Percentiles rank a stretch among this genome's conserved stretches.
These are phyloP conservation scores for Orbilia javanica DNA, from an alignment of 2,329 filamentous ascomycete species.

Conservation along the genomic window DNA sequence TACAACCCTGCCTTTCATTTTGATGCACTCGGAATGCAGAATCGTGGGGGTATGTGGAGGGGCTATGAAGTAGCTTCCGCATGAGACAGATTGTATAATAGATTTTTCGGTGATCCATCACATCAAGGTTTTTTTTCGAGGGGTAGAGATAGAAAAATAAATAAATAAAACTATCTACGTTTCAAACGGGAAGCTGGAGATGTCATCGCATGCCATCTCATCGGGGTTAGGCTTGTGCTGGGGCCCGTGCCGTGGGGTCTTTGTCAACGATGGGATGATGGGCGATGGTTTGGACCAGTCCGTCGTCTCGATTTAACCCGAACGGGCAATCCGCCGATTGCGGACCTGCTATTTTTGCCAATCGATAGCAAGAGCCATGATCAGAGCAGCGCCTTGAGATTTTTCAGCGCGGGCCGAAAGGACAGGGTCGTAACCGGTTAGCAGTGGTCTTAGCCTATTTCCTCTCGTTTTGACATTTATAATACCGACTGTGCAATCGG, in stretches of 20 bases:
- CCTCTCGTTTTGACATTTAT: background rate
- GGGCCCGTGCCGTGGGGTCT: slow-evolving; percentile 10
- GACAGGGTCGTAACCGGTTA: slow-evolving; percentile 49
- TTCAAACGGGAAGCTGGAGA: slow-evolving; percentile 17
- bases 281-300: too few relatives aligned
- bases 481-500: background rate
- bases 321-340: slow-evolving; percentile 55
- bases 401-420: slow-evolving; percentile 37
- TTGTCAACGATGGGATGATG: slow-evolving; percentile 3
- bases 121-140: background rate
- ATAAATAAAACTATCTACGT: slow-evolving; percentile 19
- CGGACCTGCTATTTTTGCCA: slow-evolving; percentile 53
- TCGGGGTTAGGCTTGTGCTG: background rate
- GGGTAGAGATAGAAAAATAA: slow-evolving; percentile 30
- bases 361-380: slow-evolving; percentile 16
- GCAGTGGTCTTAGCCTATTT: slow-evolving; percentile 53
- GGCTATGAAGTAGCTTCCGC: background rate
- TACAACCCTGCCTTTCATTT: slow-evolving; percentile 35
- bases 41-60: slow-evolving; percentile 34
- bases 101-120: slow-evolving; percentile 20
- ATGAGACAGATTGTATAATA: slow-evolving; percentile 57
- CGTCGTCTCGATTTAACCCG: slow-evolving; percentile 19
- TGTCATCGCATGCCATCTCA: slow-evolving; percentile 11
- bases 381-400: background rate
- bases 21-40: slow-evolving; percentile 22